Evolutionary conservation across 805 yeast species (phyloP).

Genomic region (Dipodascus geniculatus): DNA sequence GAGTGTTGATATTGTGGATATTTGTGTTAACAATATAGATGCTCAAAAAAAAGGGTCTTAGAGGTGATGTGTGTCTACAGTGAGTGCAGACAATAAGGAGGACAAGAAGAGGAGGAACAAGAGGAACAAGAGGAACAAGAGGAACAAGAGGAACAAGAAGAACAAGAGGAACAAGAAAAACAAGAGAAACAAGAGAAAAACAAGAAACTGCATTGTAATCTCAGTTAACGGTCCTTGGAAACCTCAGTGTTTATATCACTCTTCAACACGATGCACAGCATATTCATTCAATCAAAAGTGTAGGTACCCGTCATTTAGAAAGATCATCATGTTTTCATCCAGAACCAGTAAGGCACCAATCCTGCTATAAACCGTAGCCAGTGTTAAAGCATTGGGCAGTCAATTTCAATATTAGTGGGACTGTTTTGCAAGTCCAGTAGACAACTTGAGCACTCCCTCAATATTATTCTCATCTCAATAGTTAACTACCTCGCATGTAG

Average conservation of each 20-base stretch:
- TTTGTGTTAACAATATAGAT: neutral
- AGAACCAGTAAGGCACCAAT: neutral
- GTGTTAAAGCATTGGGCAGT: neutral
- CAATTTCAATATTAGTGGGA: neutral
- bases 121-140: no score
- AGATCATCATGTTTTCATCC: neutral
- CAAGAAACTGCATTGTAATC: no score
- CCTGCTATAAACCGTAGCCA: neutral
- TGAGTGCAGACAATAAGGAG: neutral
- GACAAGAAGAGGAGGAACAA: no score
- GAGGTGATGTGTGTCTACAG: neutral
- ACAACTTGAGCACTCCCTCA: no score
- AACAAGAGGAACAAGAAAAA: no score
- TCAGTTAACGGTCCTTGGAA: no score
- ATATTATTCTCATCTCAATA: no score
- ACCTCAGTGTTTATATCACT: no score
- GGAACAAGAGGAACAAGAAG: no score
- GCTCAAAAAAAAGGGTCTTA: neutral
- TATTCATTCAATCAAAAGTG: neutral
- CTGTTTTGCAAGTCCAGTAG: neutral
- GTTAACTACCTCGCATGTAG: no score
- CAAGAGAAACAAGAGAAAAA: no score
- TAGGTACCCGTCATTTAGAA: neutral
- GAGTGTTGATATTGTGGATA: neutral
- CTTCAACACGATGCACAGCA: neutral